Evolutionary conservation across 495 filamentous ascomycete genomes (phyloP).

Genomic region (Xanthoparmelia taractica): DNA sequence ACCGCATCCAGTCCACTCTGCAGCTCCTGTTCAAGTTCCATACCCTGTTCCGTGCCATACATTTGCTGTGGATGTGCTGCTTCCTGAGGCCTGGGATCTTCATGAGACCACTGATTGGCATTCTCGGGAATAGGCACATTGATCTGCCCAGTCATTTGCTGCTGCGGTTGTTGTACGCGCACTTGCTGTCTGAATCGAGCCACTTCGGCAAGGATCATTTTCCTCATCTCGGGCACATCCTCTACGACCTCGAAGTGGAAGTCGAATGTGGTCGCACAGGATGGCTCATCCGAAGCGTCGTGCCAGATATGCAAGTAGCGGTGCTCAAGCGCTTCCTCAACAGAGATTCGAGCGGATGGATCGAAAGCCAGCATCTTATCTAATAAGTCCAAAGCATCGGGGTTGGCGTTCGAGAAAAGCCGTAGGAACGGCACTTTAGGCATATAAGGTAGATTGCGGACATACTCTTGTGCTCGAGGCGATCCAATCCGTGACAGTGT

Average conservation of each 20-base stretch:
- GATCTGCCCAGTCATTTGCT: conserved; percentile 32
- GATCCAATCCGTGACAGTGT: conserved; percentile 92
- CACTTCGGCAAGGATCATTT: conserved; percentile 95
- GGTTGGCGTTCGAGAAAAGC: conserved; percentile 92
- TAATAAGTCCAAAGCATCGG: conserved; percentile 87
- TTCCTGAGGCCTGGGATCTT: conserved; percentile 86
- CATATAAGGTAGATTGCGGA: conserved; percentile 96
- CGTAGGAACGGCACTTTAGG: conserved; percentile 78
- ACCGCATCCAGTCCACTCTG: conserved; percentile 68
- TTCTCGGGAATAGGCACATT: conserved; percentile 71
- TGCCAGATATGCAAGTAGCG: conserved; percentile 97
- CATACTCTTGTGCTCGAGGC: conserved; percentile 93
- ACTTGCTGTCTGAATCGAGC: conserved; percentile 69
- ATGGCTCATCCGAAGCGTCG: conserved; percentile 90
- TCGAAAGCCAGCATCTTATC: conserved; percentile 98
- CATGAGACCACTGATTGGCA: conserved; percentile 61
- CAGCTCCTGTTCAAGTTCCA: conserved; percentile 72
- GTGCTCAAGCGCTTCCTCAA: conserved; percentile 91
- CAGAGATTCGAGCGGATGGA: conserved; percentile 79
- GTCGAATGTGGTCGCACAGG: conserved; percentile 88
- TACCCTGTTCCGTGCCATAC: conserved; percentile 41
- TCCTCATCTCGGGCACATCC: conserved; percentile 84
- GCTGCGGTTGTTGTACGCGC: conserved; percentile 55
- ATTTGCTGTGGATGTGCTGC: conserved; percentile 40
- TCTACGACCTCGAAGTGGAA: conserved; percentile 97